A percentile compares a stretch with the other conserved stretches of the same genome.
These are phyloP conservation scores for Botrytis squamosa DNA, from an alignment of 2,329 filamentous ascomycete genomes.

Conservation along the genomic window DNA sequence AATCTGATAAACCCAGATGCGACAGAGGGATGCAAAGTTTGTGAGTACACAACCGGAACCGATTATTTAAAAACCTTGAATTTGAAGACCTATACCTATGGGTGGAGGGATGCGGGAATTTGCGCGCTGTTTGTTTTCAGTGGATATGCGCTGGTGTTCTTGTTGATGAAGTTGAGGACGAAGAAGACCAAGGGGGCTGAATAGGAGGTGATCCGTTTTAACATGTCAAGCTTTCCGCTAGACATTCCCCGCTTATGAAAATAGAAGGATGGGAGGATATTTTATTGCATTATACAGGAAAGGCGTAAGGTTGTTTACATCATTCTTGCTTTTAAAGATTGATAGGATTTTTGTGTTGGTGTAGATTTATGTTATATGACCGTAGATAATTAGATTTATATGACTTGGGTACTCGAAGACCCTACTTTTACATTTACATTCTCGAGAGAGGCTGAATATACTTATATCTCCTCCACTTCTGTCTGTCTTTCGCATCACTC, in stretches of 20 bases:
- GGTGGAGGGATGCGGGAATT: constrained; percentile 63
- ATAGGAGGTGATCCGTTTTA: constrained; percentile 1
- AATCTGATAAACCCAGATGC: constrained; percentile 61
- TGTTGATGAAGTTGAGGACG: constrained; percentile 50
- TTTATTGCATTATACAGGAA: not conserved
- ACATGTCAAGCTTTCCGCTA: not conserved
- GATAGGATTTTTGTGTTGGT: constrained; percentile 1
- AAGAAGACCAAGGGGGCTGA: constrained; percentile 48
- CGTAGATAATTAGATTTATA: constrained; percentile 10
- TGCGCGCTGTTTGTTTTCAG: constrained; percentile 46
- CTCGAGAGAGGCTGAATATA: constrained; percentile 10
- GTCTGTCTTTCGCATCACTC: not conserved
- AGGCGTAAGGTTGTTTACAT: not conserved
- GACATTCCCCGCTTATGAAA: not conserved
- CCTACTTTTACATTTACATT: not conserved
- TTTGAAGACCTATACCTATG: constrained; percentile 58
- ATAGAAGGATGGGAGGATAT: not conserved
- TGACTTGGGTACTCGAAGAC: not conserved
- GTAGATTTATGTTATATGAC: not conserved
- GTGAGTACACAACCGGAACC: constrained; percentile 55
- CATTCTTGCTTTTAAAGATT: constrained; percentile 1
- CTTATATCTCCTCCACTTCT: constrained; percentile 3
- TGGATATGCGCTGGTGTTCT: constrained; percentile 46
- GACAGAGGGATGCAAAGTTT: constrained; percentile 56
- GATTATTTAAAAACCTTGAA: constrained; percentile 62